Base-by-base conservation (phyloP, 2,329 filamentous ascomycete genomes). In the Diaporthe citrichinensis region DNA sequence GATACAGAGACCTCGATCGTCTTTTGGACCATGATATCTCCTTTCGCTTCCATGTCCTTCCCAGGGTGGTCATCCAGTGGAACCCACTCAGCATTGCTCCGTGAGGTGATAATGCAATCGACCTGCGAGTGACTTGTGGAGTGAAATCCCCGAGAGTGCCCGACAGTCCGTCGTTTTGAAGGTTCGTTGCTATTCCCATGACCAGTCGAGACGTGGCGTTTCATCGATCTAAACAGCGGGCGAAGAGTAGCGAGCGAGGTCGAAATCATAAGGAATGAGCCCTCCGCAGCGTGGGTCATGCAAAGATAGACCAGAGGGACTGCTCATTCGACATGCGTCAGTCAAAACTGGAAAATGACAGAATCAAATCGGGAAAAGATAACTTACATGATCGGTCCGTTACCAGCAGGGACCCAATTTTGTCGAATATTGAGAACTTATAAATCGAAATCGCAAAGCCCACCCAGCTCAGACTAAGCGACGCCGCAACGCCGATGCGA, bases 381-480 rank as follows among this genome's bases (percentile, higher is more conserved):
- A 69, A 78, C 81, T 81, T 49, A 81, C 80, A 82, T 0, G 81
- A 82, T 41, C 79, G 80, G 74, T 82, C 81, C 23, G 74, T 76
- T 17, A 41, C 73, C 36, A 80, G 74, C 25, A 81, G 77, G 3
- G 71, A 71, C 15, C 80, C 81, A 15, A 80, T 74, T 39, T 78
- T 53, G 28, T 77, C 77, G 39, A 82, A 80, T 20, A 80, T 79
- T 41, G 78, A 62, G 68, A 82, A 74, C 67, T 82, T 82, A 61
- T 81, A 80, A 17, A 82, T 77, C 8, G 81, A 82, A 17, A 79
- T 79, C 3, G 80, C 77, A 41, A 79, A 81, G 12, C 81, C 81
- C 2, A 81, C 73, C 14, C 76, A 74, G 49, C 80, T 79, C 5
- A 82, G 75, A 57, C 81, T 79, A 36, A 82, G 71, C 23, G 81